Evolutionary conservation across 345 rosid genomes (phyloP), one percentile per base, ranked within the genome.

Genomic region (Dovyalis caffra): DNA sequence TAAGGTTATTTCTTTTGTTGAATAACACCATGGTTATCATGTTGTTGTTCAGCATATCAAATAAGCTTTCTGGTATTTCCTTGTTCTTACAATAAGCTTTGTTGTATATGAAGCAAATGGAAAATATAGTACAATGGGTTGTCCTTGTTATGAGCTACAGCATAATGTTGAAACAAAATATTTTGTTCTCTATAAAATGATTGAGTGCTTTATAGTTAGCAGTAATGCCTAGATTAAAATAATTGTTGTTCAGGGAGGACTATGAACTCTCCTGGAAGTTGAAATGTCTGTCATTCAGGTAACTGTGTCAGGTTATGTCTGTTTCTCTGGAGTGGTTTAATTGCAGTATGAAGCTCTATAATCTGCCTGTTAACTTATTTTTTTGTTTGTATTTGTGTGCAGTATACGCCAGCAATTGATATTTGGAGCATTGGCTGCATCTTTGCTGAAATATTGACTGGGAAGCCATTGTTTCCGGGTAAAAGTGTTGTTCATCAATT

Each of bases 331-430:
- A 77, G 69, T 73, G 71, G 47, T 78, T 83, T 72, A 51, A 60
- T 74, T 78, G 70, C 78, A 45, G 28, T 56, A 10, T 49, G 69
- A 67, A 69, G 28, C 53, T 76, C 49, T 71, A n/a, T 33, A 32
- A 28, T 69, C 26, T 67, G n/a, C n/a, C 72, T 51, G 43, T 38
- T 66, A 87, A 2, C 21, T 86, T n/a, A n/a, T 76, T 87, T 77
- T 32, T 76, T 29, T 68, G 29, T 70, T 77, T 58, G 37, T 34
- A 6, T 58, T 61, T 68, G 1, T 74, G 78, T 83, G 89, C 94
- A 95, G 99, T 95, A 95, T 82, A 95, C 99, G 10, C 98, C 97
- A n/a, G 99, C 99, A n/a, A 95, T 95, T 75, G 99, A 96, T 83
- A 81, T 90, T 74, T 96, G 99, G 98, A 88, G 99, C 78, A 88